Percentiles rank a stretch among this genome's conserved stretches.
Evolutionary conservation across 805 yeast genomes (phyloP).

Genomic region (Pichia ethanolica): DNA sequence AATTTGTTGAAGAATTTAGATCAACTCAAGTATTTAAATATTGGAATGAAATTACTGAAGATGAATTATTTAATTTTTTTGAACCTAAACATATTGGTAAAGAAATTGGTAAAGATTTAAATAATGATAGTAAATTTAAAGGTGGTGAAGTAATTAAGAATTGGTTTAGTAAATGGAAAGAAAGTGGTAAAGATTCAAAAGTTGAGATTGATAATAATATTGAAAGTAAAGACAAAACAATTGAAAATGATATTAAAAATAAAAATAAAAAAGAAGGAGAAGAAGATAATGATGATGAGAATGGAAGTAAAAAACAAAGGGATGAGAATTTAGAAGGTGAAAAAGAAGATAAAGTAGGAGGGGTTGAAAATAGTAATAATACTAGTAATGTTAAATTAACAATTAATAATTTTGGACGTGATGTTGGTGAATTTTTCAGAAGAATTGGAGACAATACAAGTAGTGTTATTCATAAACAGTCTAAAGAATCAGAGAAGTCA

Average conservation of each 20-base stretch:
- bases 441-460: background rate
- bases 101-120: conserved; percentile 3
- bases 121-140: conserved; percentile 6
- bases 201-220: background rate
- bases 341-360: background rate
- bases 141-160: background rate
- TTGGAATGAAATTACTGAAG: conserved; percentile 54
- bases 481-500: background rate
- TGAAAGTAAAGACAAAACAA: background rate
- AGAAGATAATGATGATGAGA: background rate
- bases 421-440: conserved; percentile 6
- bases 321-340: background rate
- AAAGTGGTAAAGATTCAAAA: background rate
- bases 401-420: conserved; percentile 2
- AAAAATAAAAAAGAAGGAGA: background rate
- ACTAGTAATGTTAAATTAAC: background rate
- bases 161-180: background rate
- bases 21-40: conserved; percentile 45
- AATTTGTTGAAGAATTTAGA: conserved; percentile 48
- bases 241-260: background rate
- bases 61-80: conserved; percentile 48
- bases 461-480: background rate
- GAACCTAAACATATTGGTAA: conserved; percentile 26
- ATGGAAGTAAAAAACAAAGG: background rate
- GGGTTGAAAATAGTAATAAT: background rate